A percentile compares a stretch with the other conserved stretches of the same genome.
Evolutionary conservation across 306 rosid genomes (phyloP).

Genomic region (Rosa lucieae): DNA sequence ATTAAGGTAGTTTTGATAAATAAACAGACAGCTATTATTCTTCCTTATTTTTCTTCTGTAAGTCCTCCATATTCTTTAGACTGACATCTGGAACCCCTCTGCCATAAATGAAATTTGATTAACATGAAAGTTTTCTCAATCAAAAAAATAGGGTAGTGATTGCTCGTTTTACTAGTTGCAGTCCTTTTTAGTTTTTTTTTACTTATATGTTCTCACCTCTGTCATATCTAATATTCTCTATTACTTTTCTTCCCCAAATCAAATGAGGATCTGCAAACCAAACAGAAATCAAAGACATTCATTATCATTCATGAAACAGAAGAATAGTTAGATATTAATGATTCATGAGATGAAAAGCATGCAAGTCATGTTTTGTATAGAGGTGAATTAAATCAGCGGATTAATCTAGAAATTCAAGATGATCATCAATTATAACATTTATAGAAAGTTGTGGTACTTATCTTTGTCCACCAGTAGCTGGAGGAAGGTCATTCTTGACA

Average conservation of each 20-base stretch:
- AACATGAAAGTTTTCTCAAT: not conserved
- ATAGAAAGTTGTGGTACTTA: not conserved
- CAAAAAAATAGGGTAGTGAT: not conserved
- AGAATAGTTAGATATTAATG: not conserved
- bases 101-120: not conserved
- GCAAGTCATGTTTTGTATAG: not conserved
- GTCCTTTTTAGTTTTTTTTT: not conserved
- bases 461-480: not conserved
- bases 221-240: not conserved
- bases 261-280: constrained; percentile 1
- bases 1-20: not conserved
- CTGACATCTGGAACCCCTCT: not conserved
- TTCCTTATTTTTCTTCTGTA: not conserved
- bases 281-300: not conserved
- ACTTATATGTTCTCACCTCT: not conserved
- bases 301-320: not conserved
- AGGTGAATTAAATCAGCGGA: not conserved
- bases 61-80: not conserved
- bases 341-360: not conserved
- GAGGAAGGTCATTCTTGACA: not conserved
- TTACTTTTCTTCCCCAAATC: not conserved
- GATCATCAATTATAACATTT: not conserved
- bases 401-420: not conserved
- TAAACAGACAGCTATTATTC: not conserved
- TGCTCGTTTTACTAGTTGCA: not conserved